Percentiles rank a stretch among this genome's conserved stretches.
Evolutionary conservation across 2,329 filamentous ascomycete species (phyloP).

Genomic region (Pseudogymnoascus sp.): DNA sequence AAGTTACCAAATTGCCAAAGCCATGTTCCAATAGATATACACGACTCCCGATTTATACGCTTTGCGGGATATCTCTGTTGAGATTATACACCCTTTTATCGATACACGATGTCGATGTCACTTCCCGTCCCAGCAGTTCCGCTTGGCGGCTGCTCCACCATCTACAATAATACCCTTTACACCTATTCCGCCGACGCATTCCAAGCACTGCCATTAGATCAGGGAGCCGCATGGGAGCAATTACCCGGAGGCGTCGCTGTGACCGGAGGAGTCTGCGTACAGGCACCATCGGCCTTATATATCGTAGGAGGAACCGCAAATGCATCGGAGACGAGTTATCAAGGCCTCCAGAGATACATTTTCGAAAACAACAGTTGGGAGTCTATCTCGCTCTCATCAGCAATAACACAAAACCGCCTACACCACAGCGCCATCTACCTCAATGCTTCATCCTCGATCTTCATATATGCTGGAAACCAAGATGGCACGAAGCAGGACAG

Average conservation of each 20-base stretch:
- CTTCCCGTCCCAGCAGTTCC: constrained; percentile 61
- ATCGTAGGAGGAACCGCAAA: constrained; percentile 66
- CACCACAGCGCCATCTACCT: constrained; percentile 73
- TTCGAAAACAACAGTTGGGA: constrained; percentile 52
- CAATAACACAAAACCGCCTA: constrained; percentile 49
- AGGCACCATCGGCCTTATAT: constrained; percentile 61
- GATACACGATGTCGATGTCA: constrained; percentile 17
- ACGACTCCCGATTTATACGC: neutral
- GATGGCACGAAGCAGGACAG: constrained; percentile 50
- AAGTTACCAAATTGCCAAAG: neutral
- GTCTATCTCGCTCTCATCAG: constrained; percentile 36
- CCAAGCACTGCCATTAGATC: constrained; percentile 59
- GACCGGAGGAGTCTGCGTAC: constrained; percentile 68
- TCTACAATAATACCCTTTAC: constrained; percentile 77
- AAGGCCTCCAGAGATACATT: constrained; percentile 64
- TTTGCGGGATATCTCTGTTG: neutral
- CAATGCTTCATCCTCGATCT: constrained; percentile 57
- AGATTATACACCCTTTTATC: neutral
- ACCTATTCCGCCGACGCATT: constrained; percentile 70
- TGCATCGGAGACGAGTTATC: constrained; percentile 45
- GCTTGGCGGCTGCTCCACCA: constrained; percentile 72
- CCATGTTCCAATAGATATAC: constrained; percentile 2
- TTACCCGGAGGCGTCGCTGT: constrained; percentile 61
- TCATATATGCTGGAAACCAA: constrained; percentile 72
- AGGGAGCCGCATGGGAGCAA: constrained; percentile 63